Evolutionary conservation across 2,329 filamentous ascomycete species (phyloP).

Genomic region (Penicillium sp.): DNA sequence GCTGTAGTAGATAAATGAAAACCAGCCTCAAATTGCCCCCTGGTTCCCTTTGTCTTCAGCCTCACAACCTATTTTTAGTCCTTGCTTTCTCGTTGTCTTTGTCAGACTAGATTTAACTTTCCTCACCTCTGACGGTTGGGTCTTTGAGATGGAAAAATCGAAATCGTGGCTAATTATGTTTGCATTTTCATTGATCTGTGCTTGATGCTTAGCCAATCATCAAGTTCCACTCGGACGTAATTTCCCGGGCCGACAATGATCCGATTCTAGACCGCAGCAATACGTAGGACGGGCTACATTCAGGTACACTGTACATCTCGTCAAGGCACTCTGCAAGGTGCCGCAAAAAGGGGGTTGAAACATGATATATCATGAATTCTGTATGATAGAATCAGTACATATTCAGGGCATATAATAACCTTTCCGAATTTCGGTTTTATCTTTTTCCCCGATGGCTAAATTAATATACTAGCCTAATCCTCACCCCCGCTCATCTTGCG

Average conservation of each 20-base stretch:
- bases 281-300: neutral
- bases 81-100: neutral
- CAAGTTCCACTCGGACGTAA: neutral
- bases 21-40: neutral
- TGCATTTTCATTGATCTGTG: too few relatives aligned
- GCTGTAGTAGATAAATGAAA: neutral
- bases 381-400: too few relatives aligned
- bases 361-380: neutral
- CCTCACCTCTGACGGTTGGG: neutral
- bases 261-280: conserved; percentile 15
- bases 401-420: neutral
- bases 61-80: neutral
- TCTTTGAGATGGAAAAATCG: neutral
- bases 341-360: conserved; percentile 3
- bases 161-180: too few relatives aligned
- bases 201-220: too few relatives aligned
- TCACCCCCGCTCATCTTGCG: conserved; percentile 3
- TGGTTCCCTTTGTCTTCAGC: neutral
- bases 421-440: neutral
- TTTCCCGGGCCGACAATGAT: conserved; percentile 16
- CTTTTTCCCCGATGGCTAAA: neutral
- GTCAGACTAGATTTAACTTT: neutral
- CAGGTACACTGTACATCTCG: neutral
- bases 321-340: neutral
- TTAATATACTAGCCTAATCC: neutral